Base-by-base conservation (phyloP, 331 rosid genomes). In the Rhamnella rubrinervis region DNA sequence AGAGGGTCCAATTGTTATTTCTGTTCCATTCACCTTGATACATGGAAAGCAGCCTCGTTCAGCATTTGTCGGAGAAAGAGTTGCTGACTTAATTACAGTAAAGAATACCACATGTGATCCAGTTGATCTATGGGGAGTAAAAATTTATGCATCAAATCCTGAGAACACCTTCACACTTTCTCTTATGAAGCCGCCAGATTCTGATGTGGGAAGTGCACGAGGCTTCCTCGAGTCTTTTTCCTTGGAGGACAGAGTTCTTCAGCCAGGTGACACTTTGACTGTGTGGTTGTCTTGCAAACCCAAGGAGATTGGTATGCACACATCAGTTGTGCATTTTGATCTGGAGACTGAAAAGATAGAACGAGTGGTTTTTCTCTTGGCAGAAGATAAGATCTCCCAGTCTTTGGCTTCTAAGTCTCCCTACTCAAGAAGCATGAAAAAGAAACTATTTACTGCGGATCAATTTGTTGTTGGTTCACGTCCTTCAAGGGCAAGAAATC, bases 251-350 rank as follows among this genome's bases (percentile, higher is more conserved):
- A 84, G 97, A 85, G 60, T 84, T 83, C 88, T 95, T 71, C 97
- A 85, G 74, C 95, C 97, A 4, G 75, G 80, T 6, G 96, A 95
- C 63, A 70, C 72, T 41, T 77, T 91, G 76, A 87, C 72, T 8
- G 23, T 95, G 61, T 91, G 99, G 99, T 2, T 95, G 56, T 95
- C 97, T 63, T 95, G 99, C 87, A 87, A 86, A 70, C 85, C 99
- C 35, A 87, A 95, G 82, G 86, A 83, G 19, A 80, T 87, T 63
- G 96, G 99, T 68, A 51, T 87, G 93, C 88, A 89, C 82, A 75
- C 84, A 3, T 63, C 89, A 1, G 71, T 85, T 10, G 84, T 95
- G 84, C 83, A 87, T 70, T 83, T 95, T 77, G 97, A 95, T 44
- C 67, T 88, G 16, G 97, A 92, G 66, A 81, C 73, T 75, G 87